phyloP scores from a whole-genome alignment of 139 green algal genomes.

The Micractinium sp. region DNA sequence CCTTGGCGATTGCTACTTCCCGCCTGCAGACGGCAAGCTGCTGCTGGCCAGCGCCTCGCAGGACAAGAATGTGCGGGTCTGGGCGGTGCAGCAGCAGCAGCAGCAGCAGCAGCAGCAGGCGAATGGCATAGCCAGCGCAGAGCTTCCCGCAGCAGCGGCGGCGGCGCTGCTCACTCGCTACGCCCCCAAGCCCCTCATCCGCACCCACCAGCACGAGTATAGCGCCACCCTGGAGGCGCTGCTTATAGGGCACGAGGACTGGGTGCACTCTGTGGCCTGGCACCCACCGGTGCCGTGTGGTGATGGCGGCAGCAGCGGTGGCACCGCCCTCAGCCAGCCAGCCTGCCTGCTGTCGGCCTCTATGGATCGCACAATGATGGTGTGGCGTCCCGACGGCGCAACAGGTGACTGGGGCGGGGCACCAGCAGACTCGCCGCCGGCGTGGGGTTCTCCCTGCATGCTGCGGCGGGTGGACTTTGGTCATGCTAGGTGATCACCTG shows the following conservation, averaged over 20 bases:
- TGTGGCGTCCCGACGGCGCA: constrained; percentile 82
- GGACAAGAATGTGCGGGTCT: constrained; percentile 82
- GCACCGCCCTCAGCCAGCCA: background rate
- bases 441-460: background rate
- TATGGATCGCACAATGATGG: constrained; percentile 96
- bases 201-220: constrained; percentile 39
- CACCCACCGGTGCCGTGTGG: constrained; percentile 28
- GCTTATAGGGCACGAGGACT: constrained; percentile 95
- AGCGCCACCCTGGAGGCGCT: constrained; percentile 78
- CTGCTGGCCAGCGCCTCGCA: constrained; percentile 91
- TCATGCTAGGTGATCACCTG: background rate
- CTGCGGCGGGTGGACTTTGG: background rate
- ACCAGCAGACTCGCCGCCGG: too few species aligned
- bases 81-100: constrained; percentile 54
- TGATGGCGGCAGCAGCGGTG: background rate
- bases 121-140: background rate
- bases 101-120: background rate
- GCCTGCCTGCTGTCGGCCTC: constrained; percentile 85
- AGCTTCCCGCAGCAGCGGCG: too few species aligned
- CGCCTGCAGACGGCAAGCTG: constrained; percentile 51
- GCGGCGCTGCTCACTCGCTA: constrained; percentile 61
- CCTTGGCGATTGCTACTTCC: background rate
- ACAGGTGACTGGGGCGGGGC: constrained; percentile 38
- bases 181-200: constrained; percentile 55
- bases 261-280: constrained; percentile 90